Evolutionary conservation across 2,329 filamentous ascomycete species (phyloP).

Genomic region (Penicillium brasilianum): DNA sequence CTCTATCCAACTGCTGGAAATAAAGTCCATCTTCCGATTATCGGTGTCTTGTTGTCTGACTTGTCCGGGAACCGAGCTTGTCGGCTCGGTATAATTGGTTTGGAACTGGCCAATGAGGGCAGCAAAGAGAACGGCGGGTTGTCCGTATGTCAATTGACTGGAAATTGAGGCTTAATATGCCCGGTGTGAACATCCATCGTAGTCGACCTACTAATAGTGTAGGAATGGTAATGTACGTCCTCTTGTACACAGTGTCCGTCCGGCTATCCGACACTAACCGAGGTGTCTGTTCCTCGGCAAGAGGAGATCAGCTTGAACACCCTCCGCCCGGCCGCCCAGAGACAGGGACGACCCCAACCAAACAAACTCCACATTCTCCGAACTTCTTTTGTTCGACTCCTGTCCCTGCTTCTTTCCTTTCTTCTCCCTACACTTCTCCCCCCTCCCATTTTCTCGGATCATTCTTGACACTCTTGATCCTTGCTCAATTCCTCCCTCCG

Average conservation of each 20-base stretch:
- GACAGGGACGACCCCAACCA: constrained; percentile 18
- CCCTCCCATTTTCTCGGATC: not conserved
- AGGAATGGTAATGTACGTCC: too few relatives aligned
- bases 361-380: constrained; percentile 22
- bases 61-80: not conserved
- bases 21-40: not conserved
- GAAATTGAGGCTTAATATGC: not conserved
- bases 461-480: not conserved
- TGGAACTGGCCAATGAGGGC: not conserved
- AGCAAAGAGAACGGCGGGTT: not conserved
- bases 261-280: constrained; percentile 32
- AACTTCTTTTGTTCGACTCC: not conserved
- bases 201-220: not conserved
- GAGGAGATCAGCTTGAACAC: constrained; percentile 30
- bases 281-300: constrained; percentile 28
- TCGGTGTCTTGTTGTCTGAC: constrained; percentile 2
- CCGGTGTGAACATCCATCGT: not conserved
- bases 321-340: constrained; percentile 17
- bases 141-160: not conserved
- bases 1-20: not conserved
- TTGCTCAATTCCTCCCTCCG: constrained; percentile 34
- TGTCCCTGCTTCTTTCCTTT: constrained; percentile 12
- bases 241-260: not conserved
- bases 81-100: not conserved
- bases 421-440: constrained; percentile 1